These are phyloP conservation scores for Colletotrichum nymphaeae DNA, from an alignment of 2,329 filamentous ascomycete genomes.

Conservation along the genomic window DNA sequence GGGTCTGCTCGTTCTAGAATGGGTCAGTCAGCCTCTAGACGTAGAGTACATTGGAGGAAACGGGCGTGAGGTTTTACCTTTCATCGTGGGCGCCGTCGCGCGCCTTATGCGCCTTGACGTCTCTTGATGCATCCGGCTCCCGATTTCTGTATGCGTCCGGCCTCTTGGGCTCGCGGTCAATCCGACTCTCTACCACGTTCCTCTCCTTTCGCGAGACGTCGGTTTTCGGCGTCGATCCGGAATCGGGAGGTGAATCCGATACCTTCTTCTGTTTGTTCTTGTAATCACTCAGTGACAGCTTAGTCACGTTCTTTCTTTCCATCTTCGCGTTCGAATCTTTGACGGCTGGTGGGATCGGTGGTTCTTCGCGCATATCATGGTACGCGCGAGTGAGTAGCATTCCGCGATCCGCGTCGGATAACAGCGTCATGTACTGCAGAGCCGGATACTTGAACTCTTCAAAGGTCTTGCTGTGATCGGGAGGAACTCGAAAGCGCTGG, in stretches of 20 bases:
- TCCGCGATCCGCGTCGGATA: conserved; percentile 69
- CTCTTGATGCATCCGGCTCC: conserved; percentile 40
- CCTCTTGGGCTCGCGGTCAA: conserved; percentile 38
- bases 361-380: conserved; percentile 68
- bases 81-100: conserved; percentile 45
- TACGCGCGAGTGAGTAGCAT: conserved; percentile 67
- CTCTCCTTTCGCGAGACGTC: conserved; percentile 41
- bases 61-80: conserved; percentile 39
- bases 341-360: conserved; percentile 52
- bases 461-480: conserved; percentile 52
- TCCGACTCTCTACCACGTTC: conserved; percentile 30
- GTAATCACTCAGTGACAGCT: conserved; percentile 69
- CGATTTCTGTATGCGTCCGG: conserved; percentile 40
- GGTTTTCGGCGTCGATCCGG: conserved; percentile 38
- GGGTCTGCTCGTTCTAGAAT: conserved; percentile 14
- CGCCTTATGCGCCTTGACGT: conserved; percentile 45
- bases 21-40: conserved; percentile 2
- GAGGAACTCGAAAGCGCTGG: conserved; percentile 57
- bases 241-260: conserved; percentile 34
- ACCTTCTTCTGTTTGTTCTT: conserved; percentile 63
- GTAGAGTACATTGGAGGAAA: neutral
- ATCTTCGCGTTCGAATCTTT: conserved; percentile 53
- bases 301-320: conserved; percentile 61
- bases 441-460: conserved; percentile 62
- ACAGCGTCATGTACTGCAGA: conserved; percentile 68